These are phyloP conservation scores for Piromyces finnis DNA, from an alignment of 192 early-diverging fungal species.

Conservation along the genomic window DNA sequence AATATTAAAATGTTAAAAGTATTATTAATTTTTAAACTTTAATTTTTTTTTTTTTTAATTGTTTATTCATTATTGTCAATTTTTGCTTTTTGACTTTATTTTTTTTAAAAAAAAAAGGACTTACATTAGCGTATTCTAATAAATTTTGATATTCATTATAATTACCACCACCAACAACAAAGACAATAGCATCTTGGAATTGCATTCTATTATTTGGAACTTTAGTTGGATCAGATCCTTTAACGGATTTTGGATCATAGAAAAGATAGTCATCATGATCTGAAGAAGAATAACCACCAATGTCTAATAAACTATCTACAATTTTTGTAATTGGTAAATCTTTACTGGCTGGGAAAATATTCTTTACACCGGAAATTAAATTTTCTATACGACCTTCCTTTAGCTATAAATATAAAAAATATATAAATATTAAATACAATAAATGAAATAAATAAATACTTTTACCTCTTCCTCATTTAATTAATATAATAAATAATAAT, in stretches of 20 bases:
- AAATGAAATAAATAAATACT: not conserved
- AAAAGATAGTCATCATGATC: constrained; percentile 65
- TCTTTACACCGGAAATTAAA: constrained; percentile 73
- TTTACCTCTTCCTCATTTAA: too few relatives aligned
- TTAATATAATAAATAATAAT: not conserved
- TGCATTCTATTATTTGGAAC: constrained; percentile 4
- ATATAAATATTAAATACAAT: constrained; percentile 12
- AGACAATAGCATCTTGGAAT: constrained; percentile 88
- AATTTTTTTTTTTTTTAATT: too few relatives aligned
- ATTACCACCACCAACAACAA: constrained; percentile 95
- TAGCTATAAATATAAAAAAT: constrained; percentile 19
- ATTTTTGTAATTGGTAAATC: constrained; percentile 73
- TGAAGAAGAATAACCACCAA: constrained; percentile 14
- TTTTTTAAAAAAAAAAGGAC: not conserved
- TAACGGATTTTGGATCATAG: constrained; percentile 68
- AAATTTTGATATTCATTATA: constrained; percentile 96
- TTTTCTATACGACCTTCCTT: constrained; percentile 22
- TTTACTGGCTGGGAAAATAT: constrained; percentile 76
- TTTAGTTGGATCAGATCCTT: not conserved
- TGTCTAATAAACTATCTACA: constrained; percentile 76
- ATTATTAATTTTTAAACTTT: too few relatives aligned
- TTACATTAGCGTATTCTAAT: constrained; percentile 66
- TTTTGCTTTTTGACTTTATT: too few relatives aligned
- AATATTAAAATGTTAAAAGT: too few relatives aligned
- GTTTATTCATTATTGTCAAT: too few relatives aligned